These are phyloP conservation scores for Citeromyces matritensis DNA, from an alignment of 805 yeast genomes.

Conservation along the genomic window DNA sequence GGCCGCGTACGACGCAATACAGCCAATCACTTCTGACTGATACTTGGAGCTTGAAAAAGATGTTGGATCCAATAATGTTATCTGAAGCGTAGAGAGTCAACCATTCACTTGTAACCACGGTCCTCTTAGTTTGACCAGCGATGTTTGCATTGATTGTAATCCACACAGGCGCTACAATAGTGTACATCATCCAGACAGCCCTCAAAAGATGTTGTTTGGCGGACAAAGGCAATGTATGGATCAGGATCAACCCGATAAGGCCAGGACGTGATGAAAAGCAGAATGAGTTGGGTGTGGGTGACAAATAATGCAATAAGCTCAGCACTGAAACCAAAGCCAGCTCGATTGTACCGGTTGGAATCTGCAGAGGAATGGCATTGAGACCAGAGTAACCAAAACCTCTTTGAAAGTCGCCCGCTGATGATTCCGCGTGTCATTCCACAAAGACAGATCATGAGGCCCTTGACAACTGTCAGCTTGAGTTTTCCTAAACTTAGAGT, in stretches of 20 bases:
- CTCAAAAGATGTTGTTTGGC: constrained; percentile 8
- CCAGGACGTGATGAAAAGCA: constrained; percentile 7
- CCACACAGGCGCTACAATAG: constrained; percentile 2
- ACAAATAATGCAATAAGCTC: constrained; percentile 11
- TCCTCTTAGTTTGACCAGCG: constrained; percentile 55
- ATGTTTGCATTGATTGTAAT: constrained; percentile 21
- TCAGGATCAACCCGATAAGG: constrained; percentile 5
- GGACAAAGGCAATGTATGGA: constrained; percentile 9
- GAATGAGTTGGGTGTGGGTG: constrained; percentile 10
- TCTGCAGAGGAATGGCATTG: constrained; percentile 10
- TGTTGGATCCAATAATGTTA: constrained; percentile 56
- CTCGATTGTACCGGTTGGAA: constrained; percentile 14
- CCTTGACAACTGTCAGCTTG: constrained; percentile 13
- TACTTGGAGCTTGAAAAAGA: constrained; percentile 43
- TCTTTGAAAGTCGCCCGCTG: constrained; percentile 21
- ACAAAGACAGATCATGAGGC: constrained; percentile 20
- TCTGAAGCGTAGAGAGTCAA: constrained; percentile 53
- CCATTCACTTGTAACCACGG: constrained; percentile 33
- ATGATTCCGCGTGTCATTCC: constrained; percentile 11
- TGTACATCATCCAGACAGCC: constrained; percentile 11
- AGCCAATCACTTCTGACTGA: constrained; percentile 34
- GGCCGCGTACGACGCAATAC: constrained; percentile 26
- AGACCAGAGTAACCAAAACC: constrained; percentile 18
- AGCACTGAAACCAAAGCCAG: constrained; percentile 15
- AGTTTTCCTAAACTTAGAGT: constrained; percentile 10